Evolutionary conservation across 306 rosid species (phyloP).

Genomic region (Pyrus pyrifolia): DNA sequence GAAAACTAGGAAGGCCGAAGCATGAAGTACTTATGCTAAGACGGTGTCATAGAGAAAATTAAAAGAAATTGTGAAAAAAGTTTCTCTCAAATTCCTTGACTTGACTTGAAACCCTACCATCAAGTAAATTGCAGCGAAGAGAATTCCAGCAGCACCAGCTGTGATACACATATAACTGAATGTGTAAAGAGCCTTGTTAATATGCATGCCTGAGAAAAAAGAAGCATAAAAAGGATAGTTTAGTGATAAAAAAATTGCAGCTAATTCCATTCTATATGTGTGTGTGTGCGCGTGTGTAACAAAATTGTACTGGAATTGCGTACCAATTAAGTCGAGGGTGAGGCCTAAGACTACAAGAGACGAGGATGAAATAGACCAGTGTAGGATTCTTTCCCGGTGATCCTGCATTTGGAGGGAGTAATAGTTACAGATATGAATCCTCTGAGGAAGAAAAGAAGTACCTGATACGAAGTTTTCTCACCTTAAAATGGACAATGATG

Average conservation of each 20-base stretch:
- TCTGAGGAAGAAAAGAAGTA: neutral
- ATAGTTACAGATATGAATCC: neutral
- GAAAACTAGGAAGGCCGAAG: neutral
- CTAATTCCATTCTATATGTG: neutral
- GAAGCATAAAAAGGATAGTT: neutral
- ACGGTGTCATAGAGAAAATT: neutral
- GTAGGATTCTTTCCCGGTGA: constrained; percentile 63
- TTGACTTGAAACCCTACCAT: constrained; percentile 42
- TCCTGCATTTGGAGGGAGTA: constrained; percentile 18
- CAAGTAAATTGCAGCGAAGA: constrained; percentile 68
- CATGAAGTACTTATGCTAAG: neutral
- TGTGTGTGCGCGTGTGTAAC: neutral
- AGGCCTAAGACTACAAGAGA: constrained; percentile 56
- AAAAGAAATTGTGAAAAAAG: neutral
- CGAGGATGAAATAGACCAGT: constrained; percentile 69
- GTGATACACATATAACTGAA: constrained; percentile 84
- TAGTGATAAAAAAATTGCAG: neutral
- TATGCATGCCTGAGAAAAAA: constrained; percentile 51
- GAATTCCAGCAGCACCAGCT: constrained; percentile 76
- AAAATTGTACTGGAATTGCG: neutral
- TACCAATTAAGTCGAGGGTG: constrained; percentile 60
- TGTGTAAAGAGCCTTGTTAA: constrained; percentile 85
- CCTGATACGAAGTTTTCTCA: neutral
- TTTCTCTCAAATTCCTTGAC: neutral
- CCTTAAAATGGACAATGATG: constrained; percentile 74